A percentile compares a stretch with the other conserved stretches of the same genome.
phyloP scores from a whole-genome alignment of 2,329 filamentous ascomycete species.

The Onygenales sp. region DNA sequence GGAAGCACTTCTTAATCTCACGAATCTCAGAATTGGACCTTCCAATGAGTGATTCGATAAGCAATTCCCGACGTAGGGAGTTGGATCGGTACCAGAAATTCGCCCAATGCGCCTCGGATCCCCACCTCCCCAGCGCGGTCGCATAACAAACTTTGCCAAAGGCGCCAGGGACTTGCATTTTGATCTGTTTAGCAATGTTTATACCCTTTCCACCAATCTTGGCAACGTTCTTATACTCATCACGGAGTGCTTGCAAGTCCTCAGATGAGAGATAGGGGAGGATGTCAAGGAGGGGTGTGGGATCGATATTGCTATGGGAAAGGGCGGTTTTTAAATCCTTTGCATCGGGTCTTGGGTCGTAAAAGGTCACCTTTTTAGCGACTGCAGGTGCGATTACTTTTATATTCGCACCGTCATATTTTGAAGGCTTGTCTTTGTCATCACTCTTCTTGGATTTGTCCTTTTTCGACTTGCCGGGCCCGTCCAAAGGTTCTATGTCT shows the following conservation, averaged over 20 bases:
- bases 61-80: constrained; percentile 71
- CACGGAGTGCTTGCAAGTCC: constrained; percentile 76
- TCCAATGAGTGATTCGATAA: constrained; percentile 91
- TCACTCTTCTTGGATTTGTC: constrained; percentile 10
- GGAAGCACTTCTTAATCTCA: constrained; percentile 78
- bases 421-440: constrained; percentile 9
- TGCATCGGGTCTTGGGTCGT: constrained; percentile 74
- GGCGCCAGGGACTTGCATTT: constrained; percentile 39
- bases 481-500: constrained; percentile 38
- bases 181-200: constrained; percentile 43
- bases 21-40: constrained; percentile 78
- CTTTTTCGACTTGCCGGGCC: constrained; percentile 18
- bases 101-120: constrained; percentile 93
- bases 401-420: constrained; percentile 15
- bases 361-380: constrained; percentile 62
- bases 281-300: constrained; percentile 67
- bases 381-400: constrained; percentile 34
- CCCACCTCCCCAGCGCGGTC: constrained; percentile 80
- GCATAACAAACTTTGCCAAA: constrained; percentile 90
- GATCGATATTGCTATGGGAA: constrained; percentile 56
- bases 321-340: constrained; percentile 66
- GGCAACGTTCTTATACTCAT: constrained; percentile 82
- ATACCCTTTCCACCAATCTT: constrained; percentile 48
- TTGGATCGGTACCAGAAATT: constrained; percentile 96
- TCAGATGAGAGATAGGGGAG: constrained; percentile 76